Percentiles rank a stretch among this genome's conserved stretches.
Conservation (phyloP, 2,329 filamentous ascomycete species). For the Monosporascus sp. region DNA sequence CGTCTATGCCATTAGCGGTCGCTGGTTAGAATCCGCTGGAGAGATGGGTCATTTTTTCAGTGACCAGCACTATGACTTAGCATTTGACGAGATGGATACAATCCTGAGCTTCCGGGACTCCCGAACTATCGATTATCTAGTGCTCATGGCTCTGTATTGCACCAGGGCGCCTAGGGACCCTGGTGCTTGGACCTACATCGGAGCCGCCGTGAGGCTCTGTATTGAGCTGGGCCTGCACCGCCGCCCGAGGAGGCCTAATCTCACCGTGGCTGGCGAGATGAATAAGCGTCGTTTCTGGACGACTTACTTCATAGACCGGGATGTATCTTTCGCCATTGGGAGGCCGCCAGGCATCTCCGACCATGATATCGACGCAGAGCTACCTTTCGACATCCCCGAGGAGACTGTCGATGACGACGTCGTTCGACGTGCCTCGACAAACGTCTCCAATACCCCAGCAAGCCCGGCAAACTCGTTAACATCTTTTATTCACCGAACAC, state of each 20-base stretch:
- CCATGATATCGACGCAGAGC: conserved; percentile 23
- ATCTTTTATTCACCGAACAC: conserved; percentile 23
- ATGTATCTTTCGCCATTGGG: conserved; percentile 24
- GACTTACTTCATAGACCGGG: conserved; percentile 23
- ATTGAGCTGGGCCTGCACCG: conserved; percentile 24
- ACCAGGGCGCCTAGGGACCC: conserved; percentile 24
- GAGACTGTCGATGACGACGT: conserved; percentile 17
- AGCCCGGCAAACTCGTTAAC: conserved; percentile 21
- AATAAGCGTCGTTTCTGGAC: conserved; percentile 26
- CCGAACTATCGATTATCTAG: conserved; percentile 22
- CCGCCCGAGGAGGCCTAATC: conserved; percentile 16
- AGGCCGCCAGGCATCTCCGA: conserved; percentile 24
- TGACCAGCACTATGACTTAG: conserved; percentile 23
- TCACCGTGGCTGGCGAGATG: conserved; percentile 22
- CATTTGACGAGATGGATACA: conserved; percentile 21
- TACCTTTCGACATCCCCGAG: conserved; percentile 23
- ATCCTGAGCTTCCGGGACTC: conserved; percentile 21
- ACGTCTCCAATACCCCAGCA: conserved; percentile 13
- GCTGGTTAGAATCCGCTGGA: conserved; percentile 26
- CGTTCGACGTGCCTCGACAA: conserved; percentile 17
- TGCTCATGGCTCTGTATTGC: conserved; percentile 26
- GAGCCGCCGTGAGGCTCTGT: conserved; percentile 22
- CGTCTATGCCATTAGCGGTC: conserved; percentile 23
- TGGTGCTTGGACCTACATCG: conserved; percentile 25
- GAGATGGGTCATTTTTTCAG: conserved; percentile 26